Base-by-base conservation (phyloP, 805 yeast species). In the Pichia thaimueangensis region DNA sequence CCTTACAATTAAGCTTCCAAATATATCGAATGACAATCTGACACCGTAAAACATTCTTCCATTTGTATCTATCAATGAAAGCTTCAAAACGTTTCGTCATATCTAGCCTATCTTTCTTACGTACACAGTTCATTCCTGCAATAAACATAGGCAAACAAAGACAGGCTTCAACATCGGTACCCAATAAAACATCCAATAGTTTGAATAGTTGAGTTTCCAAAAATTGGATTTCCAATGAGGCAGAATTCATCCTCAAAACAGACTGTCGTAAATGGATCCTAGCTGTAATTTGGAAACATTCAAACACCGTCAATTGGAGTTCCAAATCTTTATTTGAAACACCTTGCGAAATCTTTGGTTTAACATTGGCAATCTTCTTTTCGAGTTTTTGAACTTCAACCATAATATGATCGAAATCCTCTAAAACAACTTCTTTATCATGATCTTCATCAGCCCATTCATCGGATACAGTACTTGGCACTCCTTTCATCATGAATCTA, bases 101-200 rank as follows among this genome's bases (percentile, higher is more conserved):
- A 35, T 61, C 56, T n/a, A 57, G 56, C 17, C 86, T 68, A 48
- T 76, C 81, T n/a, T 52, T 62, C n/a, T 55, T 56, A 1, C 73
- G 69, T 5, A 75, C 71, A 49, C 83, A 73, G 56, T 79, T 80
- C 54, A 85, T 73, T 1, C 91, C 94, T 2, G 87, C 82, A 17
- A 86, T 76, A 56, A 86, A 86, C 48, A 84, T 59, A 0, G 95
- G 94, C 59, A 86, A 85, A 30, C 84, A 80, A 13, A 84, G 59
- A 2, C 82, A 76, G 3, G 86, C 80, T 53, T 84, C 88, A 33
- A 83, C 80, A 1, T 76, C 71, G 0, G 91, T 69, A 2, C 76
- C 86, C 29, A 85, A 54, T 5, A 84, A 69, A 3, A 75, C 68
- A 50, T 81, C 86, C 20, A 85, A 59, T 44, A 82, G 70, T 41